Base-by-base conservation (phyloP, 2,329 filamentous ascomycete species). In the Parafenestella ontariensis region DNA sequence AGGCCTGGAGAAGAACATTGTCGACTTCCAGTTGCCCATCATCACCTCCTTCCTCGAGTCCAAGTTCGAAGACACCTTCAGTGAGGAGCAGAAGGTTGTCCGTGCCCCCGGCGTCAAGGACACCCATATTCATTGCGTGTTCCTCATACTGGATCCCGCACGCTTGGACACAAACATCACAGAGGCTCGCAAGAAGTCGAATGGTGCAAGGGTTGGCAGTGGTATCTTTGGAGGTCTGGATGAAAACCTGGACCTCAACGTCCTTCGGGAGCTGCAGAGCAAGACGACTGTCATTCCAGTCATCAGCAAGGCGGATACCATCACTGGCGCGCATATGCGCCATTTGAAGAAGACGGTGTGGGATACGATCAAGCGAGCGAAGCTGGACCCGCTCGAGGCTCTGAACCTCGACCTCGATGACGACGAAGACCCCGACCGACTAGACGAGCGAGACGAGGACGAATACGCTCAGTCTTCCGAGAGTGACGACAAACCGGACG, bases 11-110 rank as follows among this genome's bases (percentile, higher is more conserved):
- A 96, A 94, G 83, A 95, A 91, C 68, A 86, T 98, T 31, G 92
- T 97, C 46, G 95, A 98, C 75, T 85, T 98, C 62, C 95, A 99
- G 77, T 82, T 99, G 62, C 87, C 93, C 57, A 92, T 96, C 73
- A 93, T 98, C 82, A 89, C 90, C 29, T 85, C 89, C 8, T 99
- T 99, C 79, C 82, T 99, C 55, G 95, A 99, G 81, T 94, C 90
- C 81, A 98, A 98, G 77, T 99, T 99, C 66, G 94, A 99, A 75
- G 95, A 99, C 71, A 98, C 95, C 0, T 96, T 99, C 74, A 87
- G 87, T 44, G 95, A 99, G 78, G 95, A 99, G 81, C 96, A 96
- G 85, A 98, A 97, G 81, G 93, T 99, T 42, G 84, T 97, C 58
- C 90, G 95, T 68, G 92, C 93, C 48, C 94, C 95, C 23, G 94